Percentiles rank a stretch among this genome's conserved stretches.
Evolutionary conservation across 108 stramenopile species (phyloP).

Genomic region (Hondaea fermentalgiana): DNA sequence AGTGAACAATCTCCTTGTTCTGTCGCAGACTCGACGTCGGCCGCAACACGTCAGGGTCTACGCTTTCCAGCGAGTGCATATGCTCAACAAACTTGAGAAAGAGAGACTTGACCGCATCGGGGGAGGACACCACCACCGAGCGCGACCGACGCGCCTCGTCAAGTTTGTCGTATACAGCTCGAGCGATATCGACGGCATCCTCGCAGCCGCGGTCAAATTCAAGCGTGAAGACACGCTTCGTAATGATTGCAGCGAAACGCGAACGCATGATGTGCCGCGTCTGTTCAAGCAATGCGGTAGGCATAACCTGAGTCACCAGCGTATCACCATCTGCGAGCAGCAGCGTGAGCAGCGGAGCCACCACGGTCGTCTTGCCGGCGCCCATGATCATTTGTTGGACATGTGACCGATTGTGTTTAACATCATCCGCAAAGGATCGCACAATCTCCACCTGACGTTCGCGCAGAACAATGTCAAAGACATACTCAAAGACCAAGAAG

Average conservation of each 20-base stretch:
- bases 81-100: conserved; percentile 94
- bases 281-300: conserved; percentile 92
- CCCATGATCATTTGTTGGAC: conserved; percentile 99
- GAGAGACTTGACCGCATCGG: conserved; percentile 93
- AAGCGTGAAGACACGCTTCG: conserved; percentile 96
- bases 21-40: conserved; percentile 4
- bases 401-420: conserved; percentile 59
- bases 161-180: conserved; percentile 83
- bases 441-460: conserved; percentile 90
- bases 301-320: conserved; percentile 91
- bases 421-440: conserved; percentile 67
- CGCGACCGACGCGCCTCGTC: conserved; percentile 79
- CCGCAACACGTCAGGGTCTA: conserved; percentile 6
- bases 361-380: conserved; percentile 98
- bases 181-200: conserved; percentile 66
- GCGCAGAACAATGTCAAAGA: conserved; percentile 82
- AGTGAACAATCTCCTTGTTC: conserved; percentile 32
- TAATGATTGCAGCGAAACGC: conserved; percentile 86
- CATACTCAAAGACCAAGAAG: conserved; percentile 93
- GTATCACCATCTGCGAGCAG: conserved; percentile 90
- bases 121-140: conserved; percentile 88
- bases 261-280: conserved; percentile 90
- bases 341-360: conserved; percentile 88
- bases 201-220: conserved; percentile 67
- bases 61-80: conserved; percentile 77